A percentile compares a stretch with the other conserved stretches of the same genome.
Evolutionary conservation across 1,284 basidiomycete genomes (phyloP).

Genomic region (Microbotryomycetes sp.): DNA sequence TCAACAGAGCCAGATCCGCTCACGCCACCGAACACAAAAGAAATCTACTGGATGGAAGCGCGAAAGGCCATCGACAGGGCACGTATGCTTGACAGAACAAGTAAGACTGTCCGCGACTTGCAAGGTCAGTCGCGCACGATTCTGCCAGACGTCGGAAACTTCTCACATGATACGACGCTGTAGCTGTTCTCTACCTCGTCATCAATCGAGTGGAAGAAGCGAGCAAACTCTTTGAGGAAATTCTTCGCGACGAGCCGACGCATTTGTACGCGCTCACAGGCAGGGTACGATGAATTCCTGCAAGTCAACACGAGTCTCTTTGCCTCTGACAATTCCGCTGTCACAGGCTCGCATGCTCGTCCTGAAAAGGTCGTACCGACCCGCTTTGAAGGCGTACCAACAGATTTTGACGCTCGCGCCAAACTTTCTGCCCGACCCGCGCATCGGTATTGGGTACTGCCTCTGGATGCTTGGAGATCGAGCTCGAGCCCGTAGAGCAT

Average conservation of each 20-base stretch:
- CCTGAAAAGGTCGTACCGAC: conserved; percentile 63
- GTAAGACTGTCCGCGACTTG: conserved; percentile 8
- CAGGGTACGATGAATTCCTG: conserved; percentile 56
- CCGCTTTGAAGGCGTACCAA: conserved; percentile 75
- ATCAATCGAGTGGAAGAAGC: conserved; percentile 53
- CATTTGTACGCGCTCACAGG: conserved; percentile 74
- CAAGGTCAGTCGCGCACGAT: conserved; percentile 9
- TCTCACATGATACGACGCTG: conserved; percentile 48
- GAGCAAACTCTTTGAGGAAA: conserved; percentile 66
- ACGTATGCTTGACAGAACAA: conserved; percentile 25
- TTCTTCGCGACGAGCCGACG: conserved; percentile 67
- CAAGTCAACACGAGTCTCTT: conserved; percentile 5
- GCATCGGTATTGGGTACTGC: conserved; percentile 87
- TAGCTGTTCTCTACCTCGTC: conserved; percentile 18
- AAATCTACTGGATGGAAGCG: conserved; percentile 55
- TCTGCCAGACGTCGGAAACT: conserved; percentile 44
- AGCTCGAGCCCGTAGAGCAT: conserved; percentile 68
- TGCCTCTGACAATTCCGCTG: not conserved
- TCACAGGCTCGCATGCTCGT: conserved; percentile 82
- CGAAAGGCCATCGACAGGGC: conserved; percentile 28
- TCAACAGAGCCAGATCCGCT: not conserved
- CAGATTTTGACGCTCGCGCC: conserved; percentile 69
- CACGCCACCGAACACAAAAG: conserved; percentile 47
- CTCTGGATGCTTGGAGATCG: conserved; percentile 78
- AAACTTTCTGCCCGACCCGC: conserved; percentile 72